Conservation (phyloP, 2,329 filamentous ascomycete species). For the Alternaria ventricosa region DNA sequence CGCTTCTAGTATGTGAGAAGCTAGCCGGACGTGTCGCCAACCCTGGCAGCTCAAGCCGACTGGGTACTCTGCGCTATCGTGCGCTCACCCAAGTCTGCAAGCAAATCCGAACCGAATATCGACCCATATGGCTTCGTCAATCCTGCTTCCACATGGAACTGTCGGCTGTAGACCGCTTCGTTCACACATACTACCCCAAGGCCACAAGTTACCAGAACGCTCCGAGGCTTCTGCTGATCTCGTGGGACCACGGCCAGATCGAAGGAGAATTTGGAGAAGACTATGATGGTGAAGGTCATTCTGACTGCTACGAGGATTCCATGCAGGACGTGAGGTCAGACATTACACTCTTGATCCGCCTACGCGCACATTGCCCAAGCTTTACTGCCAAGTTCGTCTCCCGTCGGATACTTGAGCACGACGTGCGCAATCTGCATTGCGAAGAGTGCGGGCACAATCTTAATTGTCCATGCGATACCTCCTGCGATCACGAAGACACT, state of each 20-base stretch:
- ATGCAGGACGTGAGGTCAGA: neutral
- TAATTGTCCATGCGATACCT: neutral
- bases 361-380: neutral
- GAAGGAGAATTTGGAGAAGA: neutral
- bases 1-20: too few species aligned
- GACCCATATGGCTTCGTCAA: neutral
- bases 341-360: neutral
- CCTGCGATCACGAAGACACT: neutral
- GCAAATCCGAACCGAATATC: neutral
- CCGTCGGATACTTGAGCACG: neutral
- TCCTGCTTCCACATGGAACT: neutral
- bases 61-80: neutral
- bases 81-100: neutral
- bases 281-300: too few species aligned
- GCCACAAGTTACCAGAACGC: neutral
- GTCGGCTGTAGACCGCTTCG: neutral
- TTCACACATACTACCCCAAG: neutral
- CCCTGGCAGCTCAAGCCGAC: too few species aligned
- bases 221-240: neutral
- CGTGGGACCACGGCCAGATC: neutral
- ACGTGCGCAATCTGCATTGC: too few species aligned
- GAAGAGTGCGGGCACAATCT: too few species aligned
- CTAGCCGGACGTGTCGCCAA: too few species aligned
- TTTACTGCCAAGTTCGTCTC: neutral
- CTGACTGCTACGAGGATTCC: too few species aligned